Evolutionary conservation across 176 grass and related monocot genomes (phyloP).

Genomic region (Ampelocalamus luodianensis): DNA sequence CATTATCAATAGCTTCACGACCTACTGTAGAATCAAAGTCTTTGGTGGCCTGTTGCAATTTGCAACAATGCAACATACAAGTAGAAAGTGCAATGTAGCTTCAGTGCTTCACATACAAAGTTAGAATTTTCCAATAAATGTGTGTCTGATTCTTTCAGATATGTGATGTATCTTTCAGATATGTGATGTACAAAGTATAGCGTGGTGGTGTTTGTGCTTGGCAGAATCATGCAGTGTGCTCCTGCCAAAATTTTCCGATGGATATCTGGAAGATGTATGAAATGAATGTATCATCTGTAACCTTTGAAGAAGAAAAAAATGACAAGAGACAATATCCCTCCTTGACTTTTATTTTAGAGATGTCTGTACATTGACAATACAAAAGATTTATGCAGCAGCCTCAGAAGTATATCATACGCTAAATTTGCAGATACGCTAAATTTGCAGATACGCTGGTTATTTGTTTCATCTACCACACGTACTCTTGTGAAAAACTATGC

Average conservation of each 20-base stretch:
- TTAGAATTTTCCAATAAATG: background rate
- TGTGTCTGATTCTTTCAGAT: background rate
- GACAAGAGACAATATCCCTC: background rate
- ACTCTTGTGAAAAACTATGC: background rate
- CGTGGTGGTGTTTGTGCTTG: background rate
- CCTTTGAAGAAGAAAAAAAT: background rate
- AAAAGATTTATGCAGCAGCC: background rate
- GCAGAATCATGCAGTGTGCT: background rate
- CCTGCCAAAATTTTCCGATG: background rate
- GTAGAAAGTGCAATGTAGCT: background rate
- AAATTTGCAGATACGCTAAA: background rate
- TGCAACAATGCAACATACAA: slow-evolving; percentile 9
- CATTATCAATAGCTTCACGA: slow-evolving; percentile 45
- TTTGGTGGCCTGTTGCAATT: background rate
- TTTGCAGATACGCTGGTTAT: background rate
- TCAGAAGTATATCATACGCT: background rate
- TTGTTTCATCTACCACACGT: background rate
- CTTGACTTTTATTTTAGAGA: background rate
- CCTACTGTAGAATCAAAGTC: background rate
- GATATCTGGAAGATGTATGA: background rate
- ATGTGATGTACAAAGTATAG: slow-evolving; percentile 19
- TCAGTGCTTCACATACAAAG: background rate
- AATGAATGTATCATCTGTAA: slow-evolving; percentile 17
- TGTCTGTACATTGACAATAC: background rate
- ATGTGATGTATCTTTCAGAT: slow-evolving; percentile 29